phyloP scores from a whole-genome alignment of 2,329 filamentous ascomycete species.

The Mariannaea elegans region DNA sequence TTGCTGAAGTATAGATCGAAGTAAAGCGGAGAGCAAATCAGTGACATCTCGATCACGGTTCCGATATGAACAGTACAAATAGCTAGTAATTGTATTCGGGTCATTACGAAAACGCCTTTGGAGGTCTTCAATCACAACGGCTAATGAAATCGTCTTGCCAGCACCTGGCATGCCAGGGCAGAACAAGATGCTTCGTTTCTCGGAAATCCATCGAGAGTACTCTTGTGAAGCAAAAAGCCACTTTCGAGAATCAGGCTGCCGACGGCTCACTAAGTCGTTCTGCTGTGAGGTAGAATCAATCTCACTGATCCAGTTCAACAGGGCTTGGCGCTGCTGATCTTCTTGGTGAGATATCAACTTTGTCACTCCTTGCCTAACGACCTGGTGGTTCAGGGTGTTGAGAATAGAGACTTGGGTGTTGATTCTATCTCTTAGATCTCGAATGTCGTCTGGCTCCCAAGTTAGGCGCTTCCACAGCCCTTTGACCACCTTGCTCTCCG shows the following conservation, averaged over 20 bases:
- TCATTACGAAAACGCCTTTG: conserved; percentile 20
- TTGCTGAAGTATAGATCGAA: neutral
- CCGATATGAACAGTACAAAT: neutral
- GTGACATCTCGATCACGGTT: neutral
- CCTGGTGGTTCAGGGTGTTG: neutral
- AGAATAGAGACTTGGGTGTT: neutral
- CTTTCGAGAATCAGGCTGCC: neutral
- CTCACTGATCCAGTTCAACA: neutral
- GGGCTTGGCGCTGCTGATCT: neutral
- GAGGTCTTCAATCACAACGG: conserved; percentile 26
- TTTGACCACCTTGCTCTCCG: neutral
- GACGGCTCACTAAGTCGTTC: neutral
- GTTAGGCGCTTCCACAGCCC: neutral
- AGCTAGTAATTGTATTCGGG: fast-evolving
- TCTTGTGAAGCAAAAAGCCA: neutral
- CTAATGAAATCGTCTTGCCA: conserved; percentile 48
- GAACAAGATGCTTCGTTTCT: neutral
- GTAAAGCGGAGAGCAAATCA: neutral
- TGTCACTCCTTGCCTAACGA: neutral
- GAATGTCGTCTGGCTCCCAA: neutral
- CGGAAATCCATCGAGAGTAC: neutral
- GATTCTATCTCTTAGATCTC: neutral
- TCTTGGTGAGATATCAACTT: neutral
- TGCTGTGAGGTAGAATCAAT: neutral
- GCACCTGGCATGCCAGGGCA: conserved; percentile 38